These are phyloP conservation scores for Russula lepida DNA, from an alignment of 768 basidiomycete species.

Conservation along the genomic window DNA sequence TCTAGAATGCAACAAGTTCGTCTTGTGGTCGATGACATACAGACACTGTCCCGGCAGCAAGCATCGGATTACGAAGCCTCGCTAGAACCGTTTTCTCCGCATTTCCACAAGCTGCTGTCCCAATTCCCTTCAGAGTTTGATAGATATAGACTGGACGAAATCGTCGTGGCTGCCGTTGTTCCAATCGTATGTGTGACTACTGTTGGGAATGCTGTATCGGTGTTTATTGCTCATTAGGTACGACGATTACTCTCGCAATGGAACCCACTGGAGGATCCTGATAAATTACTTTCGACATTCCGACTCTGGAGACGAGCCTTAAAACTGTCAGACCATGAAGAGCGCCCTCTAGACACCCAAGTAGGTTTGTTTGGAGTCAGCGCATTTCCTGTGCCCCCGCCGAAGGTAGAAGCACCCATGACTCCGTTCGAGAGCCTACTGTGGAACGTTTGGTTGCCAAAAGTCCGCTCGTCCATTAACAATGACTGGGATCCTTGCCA, in stretches of 20 bases:
- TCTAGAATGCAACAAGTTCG: constrained; percentile 70
- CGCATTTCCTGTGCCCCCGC: constrained; percentile 26
- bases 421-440: constrained; percentile 90
- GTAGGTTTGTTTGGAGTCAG: constrained; percentile 52
- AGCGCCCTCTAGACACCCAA: constrained; percentile 33
- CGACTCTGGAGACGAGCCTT: constrained; percentile 62
- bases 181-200: constrained; percentile 45
- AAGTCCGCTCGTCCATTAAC: constrained; percentile 87
- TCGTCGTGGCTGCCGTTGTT: constrained; percentile 86
- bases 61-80: constrained; percentile 60
- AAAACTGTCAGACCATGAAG: constrained; percentile 45
- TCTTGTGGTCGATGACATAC: constrained; percentile 65
- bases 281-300: constrained; percentile 54
- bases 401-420: constrained; percentile 56
- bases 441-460: constrained; percentile 94
- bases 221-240: constrained; percentile 33
- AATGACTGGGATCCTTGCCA: constrained; percentile 84
- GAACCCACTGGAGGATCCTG: constrained; percentile 78
- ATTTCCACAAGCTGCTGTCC: constrained; percentile 62
- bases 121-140: constrained; percentile 71
- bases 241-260: constrained; percentile 67
- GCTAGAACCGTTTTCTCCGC: constrained; percentile 62
- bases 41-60: constrained; percentile 52
- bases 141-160: constrained; percentile 74
- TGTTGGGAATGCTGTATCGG: neutral